These are phyloP conservation scores for Tetrahymena malaccensis DNA, from an alignment of 73 alveolate species.

Conservation along the genomic window DNA sequence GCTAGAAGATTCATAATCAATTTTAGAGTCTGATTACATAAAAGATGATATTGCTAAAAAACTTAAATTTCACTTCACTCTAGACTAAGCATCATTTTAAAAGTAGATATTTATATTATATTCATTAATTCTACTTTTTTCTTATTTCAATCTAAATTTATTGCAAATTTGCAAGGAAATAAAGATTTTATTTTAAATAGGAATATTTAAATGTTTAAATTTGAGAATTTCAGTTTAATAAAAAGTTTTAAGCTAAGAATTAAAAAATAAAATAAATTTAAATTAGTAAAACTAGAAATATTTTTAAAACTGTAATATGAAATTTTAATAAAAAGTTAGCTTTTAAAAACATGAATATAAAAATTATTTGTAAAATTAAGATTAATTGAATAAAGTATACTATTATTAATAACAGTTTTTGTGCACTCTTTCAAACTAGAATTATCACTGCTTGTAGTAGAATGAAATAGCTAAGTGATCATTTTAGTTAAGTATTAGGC, in stretches of 20 bases:
- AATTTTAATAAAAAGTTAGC: no score
- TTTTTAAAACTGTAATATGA: no score
- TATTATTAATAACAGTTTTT: neutral
- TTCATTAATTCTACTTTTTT: neutral
- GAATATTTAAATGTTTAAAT: no score
- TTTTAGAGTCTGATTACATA: neutral
- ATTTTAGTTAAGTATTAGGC: neutral
- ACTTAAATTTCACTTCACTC: neutral
- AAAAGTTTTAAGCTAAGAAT: no score
- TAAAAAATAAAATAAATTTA: no score
- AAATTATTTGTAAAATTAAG: neutral
- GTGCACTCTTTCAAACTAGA: neutral
- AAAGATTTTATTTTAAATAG: no score
- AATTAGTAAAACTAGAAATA: no score
- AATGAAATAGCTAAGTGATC: neutral
- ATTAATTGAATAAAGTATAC: neutral
- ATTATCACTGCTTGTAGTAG: neutral
- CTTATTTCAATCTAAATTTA: no score
- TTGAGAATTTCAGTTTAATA: no score
- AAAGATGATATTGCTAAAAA: neutral
- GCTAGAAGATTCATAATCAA: neutral
- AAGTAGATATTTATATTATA: neutral
- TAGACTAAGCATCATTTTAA: neutral
- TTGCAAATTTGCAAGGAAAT: no score
- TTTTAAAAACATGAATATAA: neutral